A percentile compares a stretch with the other conserved stretches of the same genome.
Evolutionary conservation across 2,329 filamentous ascomycete species (phyloP).

Genomic region (Pseudocercospora macadamiae): DNA sequence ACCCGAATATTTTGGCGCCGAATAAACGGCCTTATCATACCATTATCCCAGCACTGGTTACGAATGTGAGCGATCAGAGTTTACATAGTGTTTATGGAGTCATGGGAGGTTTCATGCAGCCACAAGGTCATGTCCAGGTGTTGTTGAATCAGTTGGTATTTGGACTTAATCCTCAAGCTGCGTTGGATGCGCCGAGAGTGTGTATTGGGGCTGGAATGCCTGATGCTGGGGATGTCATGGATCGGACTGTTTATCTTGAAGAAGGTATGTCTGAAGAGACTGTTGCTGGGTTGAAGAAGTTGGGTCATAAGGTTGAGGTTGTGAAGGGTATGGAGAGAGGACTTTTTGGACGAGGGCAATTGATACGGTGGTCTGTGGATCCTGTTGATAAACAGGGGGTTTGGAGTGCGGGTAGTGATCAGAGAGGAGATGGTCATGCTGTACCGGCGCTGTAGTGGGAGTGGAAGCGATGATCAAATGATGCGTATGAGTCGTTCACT

Average conservation of each 20-base stretch:
- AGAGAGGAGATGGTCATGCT: slow-evolving; percentile 79
- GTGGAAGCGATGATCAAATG: too few species aligned
- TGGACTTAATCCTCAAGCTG: slow-evolving; percentile 78
- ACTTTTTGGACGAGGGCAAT: slow-evolving; percentile 83
- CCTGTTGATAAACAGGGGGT: slow-evolving; percentile 65
- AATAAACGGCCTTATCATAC: slow-evolving; percentile 94
- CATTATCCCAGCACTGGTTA: slow-evolving; percentile 91
- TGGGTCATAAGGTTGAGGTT: slow-evolving; percentile 75
- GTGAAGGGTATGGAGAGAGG: slow-evolving; percentile 66
- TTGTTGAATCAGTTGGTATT: slow-evolving; percentile 87
- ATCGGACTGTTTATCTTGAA: slow-evolving; percentile 74
- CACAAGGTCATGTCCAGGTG: slow-evolving; percentile 93
- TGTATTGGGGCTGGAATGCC: slow-evolving; percentile 79
- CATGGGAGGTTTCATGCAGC: slow-evolving; percentile 99
- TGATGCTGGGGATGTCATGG: slow-evolving; percentile 59
- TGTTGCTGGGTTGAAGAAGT: slow-evolving; percentile 64
- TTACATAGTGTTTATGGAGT: slow-evolving; percentile 89
- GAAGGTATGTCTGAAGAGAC: slow-evolving; percentile 75
- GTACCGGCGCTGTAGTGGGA: slow-evolving; percentile 41
- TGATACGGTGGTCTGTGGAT: slow-evolving; percentile 78
- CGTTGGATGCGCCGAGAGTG: slow-evolving; percentile 87
- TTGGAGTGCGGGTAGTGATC: slow-evolving; percentile 89
- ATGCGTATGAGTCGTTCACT: too few species aligned
- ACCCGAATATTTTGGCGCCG: slow-evolving; percentile 80
- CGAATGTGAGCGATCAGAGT: slow-evolving; percentile 71